Evolutionary conservation across 1,284 basidiomycete genomes (phyloP).

Genomic region (Agaricales sp.): DNA sequence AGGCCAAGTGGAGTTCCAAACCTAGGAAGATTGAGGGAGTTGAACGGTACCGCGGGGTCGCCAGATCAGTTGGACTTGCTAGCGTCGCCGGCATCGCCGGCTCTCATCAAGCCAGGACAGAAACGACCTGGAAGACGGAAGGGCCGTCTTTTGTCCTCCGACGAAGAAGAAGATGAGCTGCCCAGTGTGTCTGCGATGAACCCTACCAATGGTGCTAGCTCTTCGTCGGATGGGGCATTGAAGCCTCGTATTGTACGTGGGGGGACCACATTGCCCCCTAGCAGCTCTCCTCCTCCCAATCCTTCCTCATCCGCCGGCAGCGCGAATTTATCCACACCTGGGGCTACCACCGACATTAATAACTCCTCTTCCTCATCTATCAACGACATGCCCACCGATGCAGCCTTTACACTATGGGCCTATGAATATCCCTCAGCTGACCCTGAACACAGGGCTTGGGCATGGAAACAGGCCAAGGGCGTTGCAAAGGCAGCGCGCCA

Average conservation of each 20-base stretch:
- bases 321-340: background rate
- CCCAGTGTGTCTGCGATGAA: background rate
- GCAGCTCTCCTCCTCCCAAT: background rate
- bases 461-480: background rate
- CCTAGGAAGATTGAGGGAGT: constrained; percentile 19
- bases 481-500: background rate
- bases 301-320: background rate
- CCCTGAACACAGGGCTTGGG: background rate
- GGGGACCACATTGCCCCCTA: background rate
- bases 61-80: constrained; percentile 30
- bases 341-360: background rate
- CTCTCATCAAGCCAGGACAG: constrained; percentile 39
- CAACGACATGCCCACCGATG: background rate
- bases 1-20: background rate
- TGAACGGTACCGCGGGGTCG: constrained; percentile 37
- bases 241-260: background rate
- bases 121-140: constrained; percentile 28
- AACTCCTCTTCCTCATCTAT: background rate
- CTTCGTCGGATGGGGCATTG: background rate
- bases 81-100: constrained; percentile 43
- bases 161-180: constrained; percentile 33
- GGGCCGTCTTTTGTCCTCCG: constrained; percentile 44
- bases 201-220: background rate
- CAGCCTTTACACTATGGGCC: background rate
- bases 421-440: background rate